Evolutionary conservation across 495 filamentous ascomycete genomes (phyloP).

Genomic region (Chaetomium fimeti): DNA sequence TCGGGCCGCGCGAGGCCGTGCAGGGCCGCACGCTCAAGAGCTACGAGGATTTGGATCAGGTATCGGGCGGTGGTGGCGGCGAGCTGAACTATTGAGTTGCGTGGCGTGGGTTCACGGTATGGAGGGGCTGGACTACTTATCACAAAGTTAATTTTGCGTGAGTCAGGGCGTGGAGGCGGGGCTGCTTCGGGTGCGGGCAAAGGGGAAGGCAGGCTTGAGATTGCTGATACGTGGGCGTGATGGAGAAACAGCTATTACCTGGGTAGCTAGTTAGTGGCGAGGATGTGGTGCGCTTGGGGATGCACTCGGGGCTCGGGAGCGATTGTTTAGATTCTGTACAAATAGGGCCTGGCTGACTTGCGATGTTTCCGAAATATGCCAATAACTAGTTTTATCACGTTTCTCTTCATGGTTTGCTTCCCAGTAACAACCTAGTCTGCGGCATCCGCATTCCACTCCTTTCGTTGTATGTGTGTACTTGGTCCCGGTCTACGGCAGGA

Average conservation of each 20-base stretch:
- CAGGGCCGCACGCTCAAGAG: slow-evolving; percentile 88
- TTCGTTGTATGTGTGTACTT: no score
- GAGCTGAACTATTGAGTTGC: slow-evolving; percentile 58
- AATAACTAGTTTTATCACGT: not conserved
- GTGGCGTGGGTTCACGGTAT: slow-evolving; percentile 5
- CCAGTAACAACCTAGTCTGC: not conserved
- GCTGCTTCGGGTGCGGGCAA: not conserved
- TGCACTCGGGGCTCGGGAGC: not conserved
- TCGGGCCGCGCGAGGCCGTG: slow-evolving; percentile 80
- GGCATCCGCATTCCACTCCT: no score
- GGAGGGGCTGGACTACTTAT: no score
- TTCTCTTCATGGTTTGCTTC: not conserved
- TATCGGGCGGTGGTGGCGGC: slow-evolving; percentile 55
- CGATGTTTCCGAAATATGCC: not conserved
- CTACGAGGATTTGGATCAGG: slow-evolving; percentile 94
- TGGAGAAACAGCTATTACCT: not conserved
- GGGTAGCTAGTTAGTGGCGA: not conserved
- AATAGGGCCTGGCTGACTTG: not conserved
- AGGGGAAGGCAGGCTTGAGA: not conserved
- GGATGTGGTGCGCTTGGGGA: not conserved
- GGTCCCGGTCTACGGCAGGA: no score
- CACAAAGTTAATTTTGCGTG: no score
- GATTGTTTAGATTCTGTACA: slow-evolving; percentile 1
- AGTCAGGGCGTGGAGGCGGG: not conserved
- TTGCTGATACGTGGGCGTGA: not conserved